Conservation (phyloP, 2,329 filamentous ascomycete species). For the Amphichorda felina region DNA sequence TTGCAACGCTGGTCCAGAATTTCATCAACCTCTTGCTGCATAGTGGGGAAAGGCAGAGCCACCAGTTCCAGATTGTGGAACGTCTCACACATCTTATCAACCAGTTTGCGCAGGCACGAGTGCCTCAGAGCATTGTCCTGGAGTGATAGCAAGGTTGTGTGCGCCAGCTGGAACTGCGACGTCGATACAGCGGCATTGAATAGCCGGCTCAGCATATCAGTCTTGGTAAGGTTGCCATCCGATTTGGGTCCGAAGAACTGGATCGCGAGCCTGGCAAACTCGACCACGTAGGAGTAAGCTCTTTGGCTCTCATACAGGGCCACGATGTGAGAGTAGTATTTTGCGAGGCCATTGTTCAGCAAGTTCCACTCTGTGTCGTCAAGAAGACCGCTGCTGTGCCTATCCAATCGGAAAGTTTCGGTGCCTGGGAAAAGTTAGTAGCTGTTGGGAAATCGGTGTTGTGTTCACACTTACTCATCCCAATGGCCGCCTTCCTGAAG, state of each 20-base stretch:
- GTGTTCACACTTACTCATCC: slow-evolving; percentile 52
- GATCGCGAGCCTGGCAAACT: slow-evolving; percentile 68
- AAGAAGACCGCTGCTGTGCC: slow-evolving; percentile 55
- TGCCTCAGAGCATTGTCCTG: slow-evolving; percentile 60
- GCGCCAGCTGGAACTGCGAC: slow-evolving; percentile 71
- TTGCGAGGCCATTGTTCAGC: slow-evolving; percentile 60
- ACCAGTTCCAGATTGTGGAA: slow-evolving; percentile 57
- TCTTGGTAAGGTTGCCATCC: slow-evolving; percentile 32
- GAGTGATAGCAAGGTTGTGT: slow-evolving; percentile 65
- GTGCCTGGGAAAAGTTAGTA: slow-evolving; percentile 27
- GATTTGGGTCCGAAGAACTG: slow-evolving; percentile 37
- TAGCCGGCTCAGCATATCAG: slow-evolving; percentile 68
- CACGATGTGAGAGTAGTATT: slow-evolving; percentile 80
- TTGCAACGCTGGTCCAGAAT: slow-evolving; percentile 63
- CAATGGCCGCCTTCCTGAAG: slow-evolving; percentile 75
- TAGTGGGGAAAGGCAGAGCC: slow-evolving; percentile 63
- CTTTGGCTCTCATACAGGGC: slow-evolving; percentile 69
- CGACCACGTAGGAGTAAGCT: slow-evolving; percentile 68
- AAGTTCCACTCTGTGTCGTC: slow-evolving; percentile 62
- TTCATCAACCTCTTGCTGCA: slow-evolving; percentile 69
- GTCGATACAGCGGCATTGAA: slow-evolving; percentile 75
- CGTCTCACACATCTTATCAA: slow-evolving; percentile 58
- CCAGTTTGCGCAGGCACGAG: slow-evolving; percentile 58
- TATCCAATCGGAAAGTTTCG: slow-evolving; percentile 31
- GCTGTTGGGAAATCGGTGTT: slow-evolving; percentile 2